Evolutionary conservation across 2,329 filamentous ascomycete species (phyloP), one percentile per base, ranked within the genome.

Genomic region (Cercospora zeae-maydis): DNA sequence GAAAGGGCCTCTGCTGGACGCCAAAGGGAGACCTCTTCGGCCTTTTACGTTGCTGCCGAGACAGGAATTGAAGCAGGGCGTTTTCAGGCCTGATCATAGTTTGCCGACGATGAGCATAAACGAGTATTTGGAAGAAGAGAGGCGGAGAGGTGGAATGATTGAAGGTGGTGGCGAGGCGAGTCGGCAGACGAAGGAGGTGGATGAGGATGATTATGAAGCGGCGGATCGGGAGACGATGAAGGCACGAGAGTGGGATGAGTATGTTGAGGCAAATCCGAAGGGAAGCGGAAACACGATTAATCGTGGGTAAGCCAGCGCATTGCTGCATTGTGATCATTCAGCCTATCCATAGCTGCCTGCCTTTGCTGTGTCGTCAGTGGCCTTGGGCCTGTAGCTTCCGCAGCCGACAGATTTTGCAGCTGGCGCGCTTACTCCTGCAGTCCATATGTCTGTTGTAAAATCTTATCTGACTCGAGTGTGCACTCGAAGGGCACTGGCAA

Each of bases 31-130:
- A 74, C 95, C 95, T 13, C 81, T 98, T 69, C 87, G 93, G 70
- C 93, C 93, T 0, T 98, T 99, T 73, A 97, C 92, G 1, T 82
- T 99, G 21, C 89, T 63, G 88, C 83, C 68, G 69, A 71, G 62
- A 85, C 95, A 37, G 65, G 88, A 92, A 65, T 77, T 96, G 63
- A 85, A 88, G 64, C 83, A 88, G 63, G 89, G 89, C 2, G 93
- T 99, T 0, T 99, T 99, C 77, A 84, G 91, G 60, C 86, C 92
- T 0, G 92, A 95, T 7, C 95, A 99, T 75, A 97, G 91, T 77
- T 79, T 99, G 63, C 95, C 95, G 0, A 98, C 95, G 2, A 98
- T 99, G 95, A 91, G 87, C 1, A 97, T 99, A 65, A 95, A 99
- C 70, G 95, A 99, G 79, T 99, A 98, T 73, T 81, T 99, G 14